Conservation (phyloP, 2,329 filamentous ascomycete species). For the Phialemonium atrogriseum region DNA sequence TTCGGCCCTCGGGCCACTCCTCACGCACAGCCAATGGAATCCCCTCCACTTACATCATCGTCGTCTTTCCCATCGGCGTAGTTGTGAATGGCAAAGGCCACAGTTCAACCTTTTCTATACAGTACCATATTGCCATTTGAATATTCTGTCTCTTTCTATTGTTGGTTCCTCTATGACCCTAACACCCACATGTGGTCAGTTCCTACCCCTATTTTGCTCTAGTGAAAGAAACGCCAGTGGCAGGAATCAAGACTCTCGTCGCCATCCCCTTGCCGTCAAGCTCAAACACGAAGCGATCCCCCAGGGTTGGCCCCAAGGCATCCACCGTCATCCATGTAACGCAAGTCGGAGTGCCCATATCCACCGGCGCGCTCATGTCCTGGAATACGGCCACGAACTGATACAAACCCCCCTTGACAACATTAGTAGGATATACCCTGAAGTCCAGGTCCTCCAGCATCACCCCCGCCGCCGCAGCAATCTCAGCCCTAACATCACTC, state of each 20-base stretch:
- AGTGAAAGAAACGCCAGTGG: background rate
- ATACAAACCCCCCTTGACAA: constrained; percentile 9
- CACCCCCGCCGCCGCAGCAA: constrained; percentile 14
- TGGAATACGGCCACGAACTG: constrained; percentile 23
- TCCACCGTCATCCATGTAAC: constrained; percentile 21
- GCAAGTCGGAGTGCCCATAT: constrained; percentile 24
- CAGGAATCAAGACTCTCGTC: background rate
- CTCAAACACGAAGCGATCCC: constrained; percentile 5
- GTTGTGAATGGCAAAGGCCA: no score
- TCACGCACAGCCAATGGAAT: no score
- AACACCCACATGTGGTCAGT: background rate
- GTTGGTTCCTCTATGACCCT: no score
- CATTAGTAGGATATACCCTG: constrained; percentile 21
- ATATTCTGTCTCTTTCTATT: no score
- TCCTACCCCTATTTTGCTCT: background rate
- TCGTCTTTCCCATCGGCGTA: no score
- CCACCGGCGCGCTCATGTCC: constrained; percentile 18
- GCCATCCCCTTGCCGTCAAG: constrained; percentile 2
- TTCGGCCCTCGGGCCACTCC: no score
- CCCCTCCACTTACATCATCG: no score
- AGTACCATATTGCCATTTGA: no score
- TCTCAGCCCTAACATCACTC: constrained; percentile 10
- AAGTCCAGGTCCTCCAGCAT: constrained; percentile 16
- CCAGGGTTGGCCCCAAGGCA: background rate
- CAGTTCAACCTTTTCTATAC: no score